phyloP scores from a whole-genome alignment of 2,329 filamentous ascomycete species.

The Ophiocordyceps camponoti-saundersi region DNA sequence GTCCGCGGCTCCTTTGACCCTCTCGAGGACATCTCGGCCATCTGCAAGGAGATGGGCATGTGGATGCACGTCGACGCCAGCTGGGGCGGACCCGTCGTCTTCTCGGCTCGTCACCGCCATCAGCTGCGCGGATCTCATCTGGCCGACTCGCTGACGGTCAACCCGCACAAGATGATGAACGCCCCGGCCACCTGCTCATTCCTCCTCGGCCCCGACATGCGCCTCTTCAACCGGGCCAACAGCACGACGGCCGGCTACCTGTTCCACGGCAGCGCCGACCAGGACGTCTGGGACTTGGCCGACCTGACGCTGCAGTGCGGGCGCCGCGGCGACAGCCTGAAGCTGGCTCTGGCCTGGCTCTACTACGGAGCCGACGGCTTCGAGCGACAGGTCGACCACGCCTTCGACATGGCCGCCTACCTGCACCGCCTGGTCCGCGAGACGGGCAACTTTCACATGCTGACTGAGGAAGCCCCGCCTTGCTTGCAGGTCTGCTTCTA shows the following conservation, averaged over 20 bases:
- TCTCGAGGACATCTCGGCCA: conserved; percentile 47
- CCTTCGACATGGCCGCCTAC: conserved; percentile 53
- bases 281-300: conserved; percentile 71
- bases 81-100: conserved; percentile 77
- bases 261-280: conserved; percentile 44
- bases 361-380: conserved; percentile 75
- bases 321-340: conserved; percentile 67
- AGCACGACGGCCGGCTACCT: conserved; percentile 76
- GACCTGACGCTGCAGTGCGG: conserved; percentile 91
- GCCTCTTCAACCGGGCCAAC: conserved; percentile 66
- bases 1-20: conserved; percentile 83
- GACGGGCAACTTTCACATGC: conserved; percentile 46
- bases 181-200: conserved; percentile 85
- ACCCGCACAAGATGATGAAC: conserved; percentile 95
- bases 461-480: conserved; percentile 61
- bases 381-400: conserved; percentile 48
- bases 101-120: conserved; percentile 43
- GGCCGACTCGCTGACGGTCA: conserved; percentile 72
- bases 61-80: conserved; percentile 91
- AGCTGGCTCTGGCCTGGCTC: conserved; percentile 75
- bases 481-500: conserved; percentile 96
- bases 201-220: conserved; percentile 61
- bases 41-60: conserved; percentile 55
- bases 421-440: conserved; percentile 43
- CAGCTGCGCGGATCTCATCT: conserved; percentile 56